Evolutionary conservation across 371 early-diverging fungal genomes (phyloP), one percentile per base, ranked within the genome.

Genomic region (Mucor irregularis): DNA sequence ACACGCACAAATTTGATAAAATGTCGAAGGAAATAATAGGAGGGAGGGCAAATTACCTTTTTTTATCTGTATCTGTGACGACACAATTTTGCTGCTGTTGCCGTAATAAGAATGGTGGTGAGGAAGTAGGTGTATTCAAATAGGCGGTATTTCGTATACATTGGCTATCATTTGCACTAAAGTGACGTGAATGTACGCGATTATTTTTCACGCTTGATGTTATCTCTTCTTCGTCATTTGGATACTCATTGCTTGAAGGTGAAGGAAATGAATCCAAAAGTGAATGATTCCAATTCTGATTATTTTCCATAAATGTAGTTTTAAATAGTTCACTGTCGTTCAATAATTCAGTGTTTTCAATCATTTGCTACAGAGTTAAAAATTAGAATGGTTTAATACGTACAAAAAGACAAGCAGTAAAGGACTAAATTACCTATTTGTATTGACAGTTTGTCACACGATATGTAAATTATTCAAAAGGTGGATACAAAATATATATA

Each of bases 151-250:
- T 51, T 51, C 52, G 52, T 19, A 51, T 53, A 44, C 53, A 31
- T 29, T 42, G 42, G 14, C 45, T 53, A 44, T 61, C 61, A 49
- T 49, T 61, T 40, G 54, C 61, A 54, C 61, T 61, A 49, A 54
- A 54, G 42, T 61, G 50, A 49, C 61, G 61, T 39, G 44, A 21
- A 53, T 60, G 61, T 33, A 39, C 30, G 13, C 53, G 53, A 31
- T 16, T 38, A 25, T 38, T 38, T 22, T 26, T 17, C 17, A 21
- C 25, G 13, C 16, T 35, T 35, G 35, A 35, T 7, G 16, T n/a
- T 35, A 19, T 39, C 16, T 39, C 39, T 42, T 24, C 13, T 21
- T 42, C 42, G 19, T 17, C 21, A 24, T n/a, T n/a, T n/a, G n/a
- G n/a, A n/a, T n/a, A n/a, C n/a, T n/a, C n/a, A n/a, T n/a, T n/a